Base-by-base conservation (phyloP, 306 rosid species). In the Leucaena leucocephala region DNA sequence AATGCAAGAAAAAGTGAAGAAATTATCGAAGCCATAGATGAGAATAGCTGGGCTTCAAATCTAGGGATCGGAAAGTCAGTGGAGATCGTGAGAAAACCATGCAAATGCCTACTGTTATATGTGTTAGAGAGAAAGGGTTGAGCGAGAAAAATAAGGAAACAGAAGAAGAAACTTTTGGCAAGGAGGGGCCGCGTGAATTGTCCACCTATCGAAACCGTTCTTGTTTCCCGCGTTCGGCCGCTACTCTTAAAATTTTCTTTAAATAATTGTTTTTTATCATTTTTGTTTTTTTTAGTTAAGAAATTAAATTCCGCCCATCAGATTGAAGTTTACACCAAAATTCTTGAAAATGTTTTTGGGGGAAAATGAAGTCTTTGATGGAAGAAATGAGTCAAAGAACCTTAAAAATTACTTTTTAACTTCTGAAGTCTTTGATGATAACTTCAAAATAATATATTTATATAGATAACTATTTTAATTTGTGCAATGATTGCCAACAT, bases 21-120 rank as follows among this genome's bases (percentile, higher is more conserved):
- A 40, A 58, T 27, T 87, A 91, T 92, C 87, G 89, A 83, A 66
- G 94, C 87, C 96, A 85, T 91, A 68, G 77, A 22, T 15, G 85
- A 75, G 66, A 43, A 71, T 49, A 45, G 76, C 62, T 44, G 49
- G 36, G 88, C 78, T 61, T 78, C 19, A 22, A 50, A 50, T 71
- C 40, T 9, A 4, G 43, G 9, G 67, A 27, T 22, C 33, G 49
- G 45, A 36, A 33, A 5, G 43, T 57, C 1, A 27, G 84, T 21
- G 66, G 19, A 62, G 68, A 62, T 35, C 6, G 44, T 7, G 27
- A 35, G 45, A 64, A 8, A 38, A 40, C 4, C 4, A 64, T 82
- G 68, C 58, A 67, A 71, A 49, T 17, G 71, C 59, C 27, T 17
- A 17, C 27, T 54, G 12, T 19, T 21, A 21, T 19, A 3, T 19